A percentile compares a stretch with the other conserved stretches of the same genome.
Conservation (phyloP, 768 basidiomycete genomes). For the Agrocybe chaxingu region DNA sequence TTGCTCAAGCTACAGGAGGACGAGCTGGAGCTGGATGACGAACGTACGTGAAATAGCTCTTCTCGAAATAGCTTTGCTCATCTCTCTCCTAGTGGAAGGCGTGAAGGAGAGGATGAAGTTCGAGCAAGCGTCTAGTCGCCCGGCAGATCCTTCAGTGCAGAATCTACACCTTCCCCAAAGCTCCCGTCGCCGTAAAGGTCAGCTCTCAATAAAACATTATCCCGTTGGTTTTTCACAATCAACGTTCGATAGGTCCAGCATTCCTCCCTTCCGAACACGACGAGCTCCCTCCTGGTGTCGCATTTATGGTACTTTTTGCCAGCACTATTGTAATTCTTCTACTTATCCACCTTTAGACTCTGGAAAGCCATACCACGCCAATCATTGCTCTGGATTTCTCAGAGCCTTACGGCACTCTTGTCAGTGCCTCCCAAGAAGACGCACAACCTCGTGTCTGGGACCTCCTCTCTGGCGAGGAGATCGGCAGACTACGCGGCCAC, state of each 20-base stretch:
- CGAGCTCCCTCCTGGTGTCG: conserved; percentile 88
- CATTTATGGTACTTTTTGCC: conserved; percentile 78
- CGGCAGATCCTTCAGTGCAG: conserved; percentile 28
- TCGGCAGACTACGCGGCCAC: conserved; percentile 84
- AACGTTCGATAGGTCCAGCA: conserved; percentile 62
- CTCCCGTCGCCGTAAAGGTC: conserved; percentile 71
- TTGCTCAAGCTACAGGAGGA: conserved; percentile 90
- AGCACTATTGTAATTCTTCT: neutral
- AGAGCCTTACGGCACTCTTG: conserved; percentile 93
- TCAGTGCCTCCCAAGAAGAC: conserved; percentile 85
- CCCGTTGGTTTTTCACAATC: conserved; percentile 1
- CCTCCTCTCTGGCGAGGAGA: conserved; percentile 81
- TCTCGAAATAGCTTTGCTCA: conserved; percentile 1
- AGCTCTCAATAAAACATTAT: neutral
- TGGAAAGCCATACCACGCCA: conserved; percentile 76
- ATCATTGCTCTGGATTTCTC: conserved; percentile 92
- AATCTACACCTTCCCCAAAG: conserved; percentile 49
- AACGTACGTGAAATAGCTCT: conserved; percentile 53
- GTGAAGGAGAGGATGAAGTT: conserved; percentile 81
- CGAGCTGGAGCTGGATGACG: conserved; percentile 95
- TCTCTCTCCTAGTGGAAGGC: conserved; percentile 66
- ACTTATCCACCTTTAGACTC: conserved; percentile 48
- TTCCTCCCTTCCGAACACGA: conserved; percentile 98
- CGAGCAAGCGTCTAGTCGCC: conserved; percentile 46
- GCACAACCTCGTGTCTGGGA: conserved; percentile 93